phyloP scores from a whole-genome alignment of 208 protist species.

The Wallacemonas collosoma region DNA sequence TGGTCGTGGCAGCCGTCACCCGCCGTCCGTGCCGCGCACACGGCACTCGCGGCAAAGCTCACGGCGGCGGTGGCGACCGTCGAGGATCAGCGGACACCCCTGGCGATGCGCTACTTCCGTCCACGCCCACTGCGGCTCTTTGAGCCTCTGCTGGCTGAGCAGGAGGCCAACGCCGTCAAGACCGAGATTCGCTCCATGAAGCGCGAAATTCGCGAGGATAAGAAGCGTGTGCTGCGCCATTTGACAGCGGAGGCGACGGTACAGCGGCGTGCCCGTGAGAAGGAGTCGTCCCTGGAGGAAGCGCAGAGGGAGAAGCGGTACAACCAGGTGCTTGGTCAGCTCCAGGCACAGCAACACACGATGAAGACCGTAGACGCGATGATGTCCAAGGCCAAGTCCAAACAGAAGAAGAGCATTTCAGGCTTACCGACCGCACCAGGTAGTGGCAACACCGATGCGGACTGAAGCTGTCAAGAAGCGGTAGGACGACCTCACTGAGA shows the following conservation, averaged over 20 bases:
- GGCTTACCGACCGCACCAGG: conserved; percentile 35
- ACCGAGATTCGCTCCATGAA: conserved; percentile 69
- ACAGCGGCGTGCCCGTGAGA: conserved; percentile 68
- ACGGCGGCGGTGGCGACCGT: conserved; percentile 20
- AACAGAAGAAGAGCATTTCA: conserved; percentile 57
- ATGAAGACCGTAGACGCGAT: conserved; percentile 88
- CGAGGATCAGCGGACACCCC: conserved; percentile 56
- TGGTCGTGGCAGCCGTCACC: conserved; percentile 36
- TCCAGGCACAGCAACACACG: conserved; percentile 85
- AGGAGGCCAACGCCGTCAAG: conserved; percentile 54
- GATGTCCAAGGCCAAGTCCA: conserved; percentile 65
- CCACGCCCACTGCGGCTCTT: conserved; percentile 84
- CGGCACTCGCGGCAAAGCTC: conserved; percentile 38
- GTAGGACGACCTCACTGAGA: not conserved
- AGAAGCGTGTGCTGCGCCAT: conserved; percentile 84
- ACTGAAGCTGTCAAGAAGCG: conserved; percentile 6
- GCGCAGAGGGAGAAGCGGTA: conserved; percentile 58
- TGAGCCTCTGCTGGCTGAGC: conserved; percentile 74
- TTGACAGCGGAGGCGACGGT: conserved; percentile 81
- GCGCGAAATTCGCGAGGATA: conserved; percentile 80
- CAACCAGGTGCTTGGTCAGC: conserved; percentile 71
- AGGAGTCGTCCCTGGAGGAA: conserved; percentile 39
- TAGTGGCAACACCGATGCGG: conserved; percentile 1
- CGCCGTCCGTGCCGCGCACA: conserved; percentile 50
- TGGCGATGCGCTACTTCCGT: conserved; percentile 85